phyloP scores from a whole-genome alignment of 768 basidiomycete species.

The Harrya chromipes region DNA sequence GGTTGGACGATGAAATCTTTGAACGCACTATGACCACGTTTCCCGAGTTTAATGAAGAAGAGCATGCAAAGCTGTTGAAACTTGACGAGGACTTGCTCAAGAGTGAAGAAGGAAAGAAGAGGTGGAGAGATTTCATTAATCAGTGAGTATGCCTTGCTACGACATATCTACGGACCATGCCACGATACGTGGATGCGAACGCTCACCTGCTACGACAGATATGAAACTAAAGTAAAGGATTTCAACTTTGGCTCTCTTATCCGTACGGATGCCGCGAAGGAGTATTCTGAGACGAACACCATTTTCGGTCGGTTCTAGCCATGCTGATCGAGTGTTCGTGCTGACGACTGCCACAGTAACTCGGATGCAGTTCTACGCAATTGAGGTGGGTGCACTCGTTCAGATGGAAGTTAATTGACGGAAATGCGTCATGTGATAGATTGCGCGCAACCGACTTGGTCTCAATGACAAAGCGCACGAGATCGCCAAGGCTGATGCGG shows the following conservation, averaged over 20 bases:
- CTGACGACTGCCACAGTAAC: conserved; percentile 18
- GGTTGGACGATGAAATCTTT: conserved; percentile 90
- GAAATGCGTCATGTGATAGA: conserved; percentile 42
- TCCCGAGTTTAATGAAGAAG: conserved; percentile 65
- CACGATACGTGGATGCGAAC: conserved; percentile 1
- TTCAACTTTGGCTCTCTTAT: conserved; percentile 97
- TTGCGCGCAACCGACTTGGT: conserved; percentile 86
- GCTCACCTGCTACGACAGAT: conserved; percentile 42
- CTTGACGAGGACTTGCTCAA: conserved; percentile 95
- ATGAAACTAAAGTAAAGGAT: conserved; percentile 87
- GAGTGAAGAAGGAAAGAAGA: conserved; percentile 78
- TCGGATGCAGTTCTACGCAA: conserved; percentile 76
- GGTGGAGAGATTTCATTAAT: conserved; percentile 87
- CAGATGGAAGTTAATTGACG: neutral
- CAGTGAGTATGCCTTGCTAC: conserved; percentile 40
- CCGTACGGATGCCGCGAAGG: conserved; percentile 69
- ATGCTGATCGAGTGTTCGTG: neutral
- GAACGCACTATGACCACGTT: conserved; percentile 72
- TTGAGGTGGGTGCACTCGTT: conserved; percentile 56
- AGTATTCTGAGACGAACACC: conserved; percentile 90
- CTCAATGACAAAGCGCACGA: conserved; percentile 88
- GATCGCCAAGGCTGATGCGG: conserved; percentile 66
- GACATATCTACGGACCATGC: neutral
- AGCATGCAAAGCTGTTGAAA: conserved; percentile 45
- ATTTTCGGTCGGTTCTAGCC: conserved; percentile 70